phyloP scores from a whole-genome alignment of 2,329 filamentous ascomycete genomes.

The Aureobasidium sp. region DNA sequence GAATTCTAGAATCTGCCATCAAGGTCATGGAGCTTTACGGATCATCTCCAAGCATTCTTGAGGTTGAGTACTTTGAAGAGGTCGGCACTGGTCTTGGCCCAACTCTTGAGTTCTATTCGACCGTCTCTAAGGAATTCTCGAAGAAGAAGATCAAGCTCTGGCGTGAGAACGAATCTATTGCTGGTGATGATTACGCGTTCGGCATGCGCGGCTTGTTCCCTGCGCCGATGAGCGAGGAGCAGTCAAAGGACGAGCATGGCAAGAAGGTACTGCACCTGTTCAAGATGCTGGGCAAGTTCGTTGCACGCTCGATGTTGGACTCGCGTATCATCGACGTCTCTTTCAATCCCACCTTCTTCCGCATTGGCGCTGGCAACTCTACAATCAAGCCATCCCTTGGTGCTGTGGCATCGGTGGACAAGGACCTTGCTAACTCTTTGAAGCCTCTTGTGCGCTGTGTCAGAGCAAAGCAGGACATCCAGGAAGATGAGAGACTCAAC shows the following conservation, averaged over 20 bases:
- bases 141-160: slow-evolving; percentile 96
- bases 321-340: slow-evolving; percentile 96
- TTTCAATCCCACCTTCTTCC: slow-evolving; percentile 97
- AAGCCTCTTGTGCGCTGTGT: slow-evolving; percentile 83
- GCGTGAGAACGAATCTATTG: slow-evolving; percentile 77
- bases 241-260: slow-evolving; percentile 67
- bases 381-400: slow-evolving; percentile 76
- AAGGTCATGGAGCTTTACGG: slow-evolving; percentile 99
- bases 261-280: slow-evolving; percentile 83
- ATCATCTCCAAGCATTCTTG: slow-evolving; percentile 88
- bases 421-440: slow-evolving; percentile 76
- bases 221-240: slow-evolving; percentile 75
- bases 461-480: slow-evolving; percentile 72
- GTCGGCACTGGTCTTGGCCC: slow-evolving; percentile 93
- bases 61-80: slow-evolving; percentile 98
- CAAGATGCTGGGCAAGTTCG: slow-evolving; percentile 92
- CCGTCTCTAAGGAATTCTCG: slow-evolving; percentile 92
- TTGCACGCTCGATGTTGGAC: slow-evolving; percentile 96
- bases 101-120: slow-evolving; percentile 96
- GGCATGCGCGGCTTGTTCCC: slow-evolving; percentile 83
- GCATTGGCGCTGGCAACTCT: slow-evolving; percentile 65
- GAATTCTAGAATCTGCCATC: slow-evolving; percentile 90
- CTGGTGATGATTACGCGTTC: slow-evolving; percentile 72
- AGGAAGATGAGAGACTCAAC: slow-evolving; percentile 60
- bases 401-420: slow-evolving; percentile 82